A percentile compares a stretch with the other conserved stretches of the same genome.
These are phyloP conservation scores for Termitomyces sp. DNA, from an alignment of 768 basidiomycete species.

Conservation along the genomic window DNA sequence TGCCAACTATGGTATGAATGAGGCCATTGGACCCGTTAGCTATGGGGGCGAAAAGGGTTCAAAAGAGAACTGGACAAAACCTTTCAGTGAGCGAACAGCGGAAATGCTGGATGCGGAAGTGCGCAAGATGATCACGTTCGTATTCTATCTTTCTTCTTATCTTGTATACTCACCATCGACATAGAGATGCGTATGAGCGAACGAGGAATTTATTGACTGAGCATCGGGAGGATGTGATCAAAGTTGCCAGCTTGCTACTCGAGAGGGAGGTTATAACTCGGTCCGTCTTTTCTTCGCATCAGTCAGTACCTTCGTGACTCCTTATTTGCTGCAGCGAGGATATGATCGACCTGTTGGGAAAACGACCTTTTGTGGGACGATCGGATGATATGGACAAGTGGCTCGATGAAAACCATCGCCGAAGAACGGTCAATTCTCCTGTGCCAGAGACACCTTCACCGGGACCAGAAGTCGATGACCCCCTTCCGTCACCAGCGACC, in stretches of 20 bases:
- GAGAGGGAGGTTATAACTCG: slow-evolving; percentile 95
- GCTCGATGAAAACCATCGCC: slow-evolving; percentile 77
- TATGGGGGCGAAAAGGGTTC: slow-evolving; percentile 87
- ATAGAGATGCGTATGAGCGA: slow-evolving; percentile 70
- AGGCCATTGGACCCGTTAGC: slow-evolving; percentile 90
- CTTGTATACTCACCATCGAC: slow-evolving; percentile 1
- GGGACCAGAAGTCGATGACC: slow-evolving; percentile 29
- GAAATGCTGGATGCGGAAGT: slow-evolving; percentile 91
- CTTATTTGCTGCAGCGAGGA: slow-evolving; percentile 53
- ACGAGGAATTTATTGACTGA: slow-evolving; percentile 77
- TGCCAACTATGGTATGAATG: slow-evolving; percentile 97
- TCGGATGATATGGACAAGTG: slow-evolving; percentile 96
- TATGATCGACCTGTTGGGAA: slow-evolving; percentile 79
- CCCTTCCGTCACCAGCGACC: slow-evolving; percentile 44
- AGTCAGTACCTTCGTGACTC: slow-evolving; percentile 1
- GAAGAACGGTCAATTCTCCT: slow-evolving; percentile 32
- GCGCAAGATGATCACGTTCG: slow-evolving; percentile 88
- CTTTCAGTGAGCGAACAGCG: slow-evolving; percentile 96
- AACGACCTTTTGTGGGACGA: slow-evolving; percentile 71
- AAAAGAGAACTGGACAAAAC: slow-evolving; percentile 90
- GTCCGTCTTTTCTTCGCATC: slow-evolving; percentile 36
- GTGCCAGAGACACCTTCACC: slow-evolving; percentile 18
- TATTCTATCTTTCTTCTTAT: slow-evolving; percentile 1
- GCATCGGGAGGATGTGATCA: slow-evolving; percentile 85
- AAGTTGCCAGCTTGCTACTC: slow-evolving; percentile 85